These are phyloP conservation scores for Rubroshorea leprosula DNA, from an alignment of 345 rosid genomes.

Conservation along the genomic window DNA sequence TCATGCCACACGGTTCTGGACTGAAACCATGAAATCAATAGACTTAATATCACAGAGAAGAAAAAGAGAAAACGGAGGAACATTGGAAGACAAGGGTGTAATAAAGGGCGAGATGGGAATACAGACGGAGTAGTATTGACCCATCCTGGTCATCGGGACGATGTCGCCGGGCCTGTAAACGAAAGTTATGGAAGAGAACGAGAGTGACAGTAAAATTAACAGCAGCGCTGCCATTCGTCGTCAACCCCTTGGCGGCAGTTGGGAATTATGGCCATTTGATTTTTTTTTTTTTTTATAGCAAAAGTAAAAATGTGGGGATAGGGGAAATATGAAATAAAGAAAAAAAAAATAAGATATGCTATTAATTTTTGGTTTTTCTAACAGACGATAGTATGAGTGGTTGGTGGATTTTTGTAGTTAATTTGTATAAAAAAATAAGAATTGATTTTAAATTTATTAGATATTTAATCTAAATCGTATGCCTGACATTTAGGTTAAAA, in stretches of 20 bases:
- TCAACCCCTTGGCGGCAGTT: constrained; percentile 7
- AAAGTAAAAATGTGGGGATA: no score
- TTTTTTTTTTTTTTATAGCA: no score
- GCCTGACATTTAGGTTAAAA: no score
- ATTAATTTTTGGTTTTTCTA: no score
- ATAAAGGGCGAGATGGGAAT: constrained; percentile 3
- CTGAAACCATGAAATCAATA: constrained; percentile 34
- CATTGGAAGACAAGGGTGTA: background rate
- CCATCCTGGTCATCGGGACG: constrained; percentile 96
- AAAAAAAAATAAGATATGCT: no score
- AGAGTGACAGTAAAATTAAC: constrained; percentile 24
- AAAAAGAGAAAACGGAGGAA: background rate
- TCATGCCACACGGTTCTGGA: constrained; percentile 93
- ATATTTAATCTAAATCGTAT: no score
- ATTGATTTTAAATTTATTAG: no score
- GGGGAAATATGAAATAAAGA: no score
- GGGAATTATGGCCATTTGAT: no score
- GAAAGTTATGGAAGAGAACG: constrained; percentile 35
- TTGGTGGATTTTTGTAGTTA: no score
- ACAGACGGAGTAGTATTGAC: constrained; percentile 86
- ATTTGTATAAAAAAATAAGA: no score
- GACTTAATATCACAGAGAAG: constrained; percentile 9
- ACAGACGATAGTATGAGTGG: no score
- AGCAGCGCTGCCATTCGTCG: constrained; percentile 16
- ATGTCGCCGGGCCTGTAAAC: constrained; percentile 92